Percentiles rank a stretch among this genome's conserved stretches.
Evolutionary conservation across 495 filamentous ascomycete genomes (phyloP).

Genomic region (Daldinia caldariorum): DNA sequence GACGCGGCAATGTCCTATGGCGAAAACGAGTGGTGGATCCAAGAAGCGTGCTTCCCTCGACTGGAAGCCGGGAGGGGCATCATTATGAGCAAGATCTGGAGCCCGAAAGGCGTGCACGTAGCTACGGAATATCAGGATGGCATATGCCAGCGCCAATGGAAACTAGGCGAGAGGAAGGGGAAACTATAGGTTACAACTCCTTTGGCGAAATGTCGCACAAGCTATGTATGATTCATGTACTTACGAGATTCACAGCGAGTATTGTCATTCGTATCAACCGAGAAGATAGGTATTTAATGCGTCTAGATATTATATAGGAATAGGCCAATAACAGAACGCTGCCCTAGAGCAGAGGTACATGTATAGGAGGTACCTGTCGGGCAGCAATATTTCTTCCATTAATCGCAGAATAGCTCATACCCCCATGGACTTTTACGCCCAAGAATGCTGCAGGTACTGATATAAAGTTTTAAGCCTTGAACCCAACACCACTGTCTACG

Average conservation of each 20-base stretch:
- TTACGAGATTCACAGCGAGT: background rate
- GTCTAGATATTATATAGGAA: background rate
- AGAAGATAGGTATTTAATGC: background rate
- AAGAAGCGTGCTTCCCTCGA: slow-evolving; percentile 70
- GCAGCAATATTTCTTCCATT: background rate
- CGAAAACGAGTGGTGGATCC: slow-evolving; percentile 70
- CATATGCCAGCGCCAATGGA: slow-evolving; percentile 47
- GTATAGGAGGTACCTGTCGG: background rate
- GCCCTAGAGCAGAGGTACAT: no score
- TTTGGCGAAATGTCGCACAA: background rate
- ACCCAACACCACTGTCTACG: background rate
- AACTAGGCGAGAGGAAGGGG: slow-evolving; percentile 27
- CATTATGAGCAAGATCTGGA: slow-evolving; percentile 72
- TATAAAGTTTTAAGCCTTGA: background rate
- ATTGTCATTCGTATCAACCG: background rate
- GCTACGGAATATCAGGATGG: slow-evolving; percentile 74
- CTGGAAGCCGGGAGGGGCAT: slow-evolving; percentile 66
- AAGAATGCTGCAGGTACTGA: background rate
- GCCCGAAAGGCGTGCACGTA: slow-evolving; percentile 66
- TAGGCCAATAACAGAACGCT: no score
- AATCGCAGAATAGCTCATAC: background rate
- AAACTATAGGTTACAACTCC: slow-evolving; percentile 22
- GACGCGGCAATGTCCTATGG: slow-evolving; percentile 53
- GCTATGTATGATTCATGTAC: background rate
- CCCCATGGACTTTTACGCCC: background rate